Evolutionary conservation across 768 basidiomycete genomes (phyloP), one percentile per base, ranked within the genome.

Genomic region (Pleurotus salmoneostramineus): DNA sequence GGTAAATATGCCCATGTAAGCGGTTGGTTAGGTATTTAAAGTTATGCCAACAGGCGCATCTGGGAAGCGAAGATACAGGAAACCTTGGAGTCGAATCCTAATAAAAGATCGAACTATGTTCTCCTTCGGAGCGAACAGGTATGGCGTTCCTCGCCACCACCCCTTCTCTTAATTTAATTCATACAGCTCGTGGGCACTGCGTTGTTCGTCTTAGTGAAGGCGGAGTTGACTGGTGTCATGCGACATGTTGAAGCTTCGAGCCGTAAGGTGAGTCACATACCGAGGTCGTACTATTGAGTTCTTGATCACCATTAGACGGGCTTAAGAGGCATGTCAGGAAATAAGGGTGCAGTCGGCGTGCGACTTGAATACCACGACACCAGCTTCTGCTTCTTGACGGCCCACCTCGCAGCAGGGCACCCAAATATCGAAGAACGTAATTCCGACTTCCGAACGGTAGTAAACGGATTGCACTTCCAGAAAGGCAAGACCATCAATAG

Each of bases 361-460:
- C 88, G 97, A 10, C 76, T 99, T 51, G 91, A 98, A 32, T 93
- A 92, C 65, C 81, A 91, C 62, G 94, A 95, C 66, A 91, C 95
- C 6, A 89, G 83, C 57, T 89, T 98, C 65, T 99, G 97, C 73
- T 95, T 98, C 73, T 70, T 99, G 61, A 98, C 96, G 6, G 93
- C 93, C 3, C 97, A 98, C 71, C 81, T 98, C 43, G 95, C 97
- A 12, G 95, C 97, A n/a, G 97, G 97, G 5, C 95, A 97, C 66
- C 67, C 81, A 5, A 96, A 96, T 65, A 77, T 93, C 3, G 88
- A 89, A 35, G 97, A 98, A 68, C 83, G 97, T 31, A 95, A 98
- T 65, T 81, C 87, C 8, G 97, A 99, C 71, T 98, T 95, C 66
- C 77, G 81, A 56, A 98, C 97, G 5, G 96, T 99, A 56, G 78